Evolutionary conservation across 2,329 filamentous ascomycete genomes (phyloP), one percentile per base, ranked within the genome.

Genomic region (Colletotrichum horii): DNA sequence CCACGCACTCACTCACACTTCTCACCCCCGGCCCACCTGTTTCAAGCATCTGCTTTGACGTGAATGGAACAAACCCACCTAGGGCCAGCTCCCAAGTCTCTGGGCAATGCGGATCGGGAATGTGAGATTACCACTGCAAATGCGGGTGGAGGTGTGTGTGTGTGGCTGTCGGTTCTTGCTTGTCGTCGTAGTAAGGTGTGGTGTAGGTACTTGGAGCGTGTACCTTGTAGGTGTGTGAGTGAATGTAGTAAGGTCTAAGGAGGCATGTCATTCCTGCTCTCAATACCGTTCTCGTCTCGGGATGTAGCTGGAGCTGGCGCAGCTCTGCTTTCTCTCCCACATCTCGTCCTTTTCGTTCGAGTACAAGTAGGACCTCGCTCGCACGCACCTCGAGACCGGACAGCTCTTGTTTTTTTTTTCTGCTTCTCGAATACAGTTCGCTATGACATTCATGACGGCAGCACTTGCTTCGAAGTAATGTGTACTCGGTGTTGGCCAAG

Each of bases 41-140:
- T 75, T 75, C 73, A 75, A 72, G 69, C 69, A 75, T 68, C 70
- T 75, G 73, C 73, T 75, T 75, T 75, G 73, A 75, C 73, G 56
- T 72, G 73, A 61, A 72, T 72, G 72, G 55, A 75, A 68, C 73
- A 48, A 56, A 34, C 55, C 73, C 55, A 70, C 72, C 64, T 48
- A 48, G 22, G 38, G 28, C 69, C 38, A 34, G 60, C 66, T 70
- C 58, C 43, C 43, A 48, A 36, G 62, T 48, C 28, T 55, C 69
- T 64, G 56, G 38, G 15, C 56, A 52, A 68, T 71, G 60, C 36
- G 22, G 43, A 48, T 48, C 43, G 43, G 43, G 28, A 55, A 70
- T 74, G 60, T 52, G 68, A 60, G 28, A 66, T 66, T 71, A 60
- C 28, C 48, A 71, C 28, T 60, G 67, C 67, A 60, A 74, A 69